Base-by-base conservation (phyloP, 2,329 filamentous ascomycete species). In the Monosporascus sp. region DNA sequence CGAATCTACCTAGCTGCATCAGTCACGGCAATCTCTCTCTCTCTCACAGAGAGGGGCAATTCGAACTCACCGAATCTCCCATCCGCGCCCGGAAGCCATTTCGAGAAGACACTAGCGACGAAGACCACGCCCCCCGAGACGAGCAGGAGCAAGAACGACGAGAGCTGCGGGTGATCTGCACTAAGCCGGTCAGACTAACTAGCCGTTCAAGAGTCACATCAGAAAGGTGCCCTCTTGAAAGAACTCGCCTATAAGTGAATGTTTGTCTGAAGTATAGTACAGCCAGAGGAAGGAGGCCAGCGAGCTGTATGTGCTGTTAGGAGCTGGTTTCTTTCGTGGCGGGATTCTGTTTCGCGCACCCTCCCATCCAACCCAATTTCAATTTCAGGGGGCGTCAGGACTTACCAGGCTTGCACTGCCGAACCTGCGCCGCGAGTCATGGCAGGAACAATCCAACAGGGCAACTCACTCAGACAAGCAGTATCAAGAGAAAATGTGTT, bases 251-350 rank as follows among this genome's bases (percentile, higher is more conserved):
- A 76, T 73, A 51, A 81, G 66, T 20, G 74, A 76, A 59, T 80
- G 77, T 40, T 72, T 71, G 53, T 79, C 73, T 14, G 79, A 63
- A 7, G 71, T 75, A 55, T 72, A 68, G 3, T 72, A 73, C 16
- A 80, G 69, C 68, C 77, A 80, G 44, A 75, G 61, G 62, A 80
- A 78, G 3, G 77, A 79, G 46, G 70, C 60, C 16, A 77, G 61
- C 55, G 75, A 73, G 61, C 78, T 81, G 37, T 1, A 45, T 37
- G 27, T 7, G 3, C 31, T 37, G 52, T 60, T 40, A 57, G 53
- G 40, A 6, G 14, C 40, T 20, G 19, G 19, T 41, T 14, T 41
- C 38, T 19, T 41, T n/a, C 9, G 38, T 41, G 6, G 19, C 17
- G 38, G 17, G 17, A 20, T 41, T 7, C 19, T 5, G 38, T 9